phyloP scores from a whole-genome alignment of 352 stramenopile genomes.

The Thalassiosira sp. region DNA sequence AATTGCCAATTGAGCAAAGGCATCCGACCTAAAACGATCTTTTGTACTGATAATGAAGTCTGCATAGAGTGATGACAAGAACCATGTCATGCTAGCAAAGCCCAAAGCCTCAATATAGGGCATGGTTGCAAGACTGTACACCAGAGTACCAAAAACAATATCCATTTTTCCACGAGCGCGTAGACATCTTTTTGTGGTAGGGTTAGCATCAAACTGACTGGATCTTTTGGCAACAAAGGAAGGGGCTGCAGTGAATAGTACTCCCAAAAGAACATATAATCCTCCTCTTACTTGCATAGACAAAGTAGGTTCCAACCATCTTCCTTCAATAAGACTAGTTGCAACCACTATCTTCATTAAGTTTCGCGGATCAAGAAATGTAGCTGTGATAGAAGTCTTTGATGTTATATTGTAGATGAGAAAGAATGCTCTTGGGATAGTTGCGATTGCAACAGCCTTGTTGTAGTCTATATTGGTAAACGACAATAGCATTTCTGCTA shows the following conservation, averaged over 20 bases:
- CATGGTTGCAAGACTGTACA: conserved; percentile 8
- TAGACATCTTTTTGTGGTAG: neutral
- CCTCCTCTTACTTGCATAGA: conserved; percentile 9
- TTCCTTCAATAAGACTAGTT: conserved; percentile 6
- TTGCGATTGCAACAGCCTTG: neutral
- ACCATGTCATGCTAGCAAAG: neutral
- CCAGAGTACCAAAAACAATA: conserved; percentile 4
- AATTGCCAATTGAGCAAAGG: neutral
- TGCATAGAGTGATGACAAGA: conserved; percentile 1
- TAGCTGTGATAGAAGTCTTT: no score
- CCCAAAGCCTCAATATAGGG: neutral
- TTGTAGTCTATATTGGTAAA: no score
- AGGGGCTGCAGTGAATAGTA: neutral
- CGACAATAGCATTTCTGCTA: conserved; percentile 7
- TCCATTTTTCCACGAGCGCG: conserved; percentile 2
- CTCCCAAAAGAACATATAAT: conserved; percentile 5
- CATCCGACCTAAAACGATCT: neutral
- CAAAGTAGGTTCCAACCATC: neutral
- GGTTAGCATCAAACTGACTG: neutral
- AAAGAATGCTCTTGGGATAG: conserved; percentile 1
- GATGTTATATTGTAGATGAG: no score
- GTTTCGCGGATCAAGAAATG: no score
- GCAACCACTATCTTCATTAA: neutral
- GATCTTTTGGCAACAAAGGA: neutral
- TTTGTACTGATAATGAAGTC: neutral